phyloP scores from a whole-genome alignment of 1,284 basidiomycete genomes.

The Boletellus deceptivus region DNA sequence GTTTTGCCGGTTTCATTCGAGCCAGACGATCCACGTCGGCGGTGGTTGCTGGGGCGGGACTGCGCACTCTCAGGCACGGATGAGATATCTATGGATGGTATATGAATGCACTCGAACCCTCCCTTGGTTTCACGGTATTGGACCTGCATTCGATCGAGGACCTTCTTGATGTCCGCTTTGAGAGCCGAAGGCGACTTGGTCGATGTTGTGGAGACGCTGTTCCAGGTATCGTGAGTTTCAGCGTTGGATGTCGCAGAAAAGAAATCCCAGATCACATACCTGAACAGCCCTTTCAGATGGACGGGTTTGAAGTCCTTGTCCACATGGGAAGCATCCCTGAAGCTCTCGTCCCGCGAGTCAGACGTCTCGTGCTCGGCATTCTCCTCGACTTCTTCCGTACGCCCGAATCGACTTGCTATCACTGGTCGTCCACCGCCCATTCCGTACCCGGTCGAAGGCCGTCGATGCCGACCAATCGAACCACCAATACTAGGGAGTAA shows the following conservation, averaged over 20 bases:
- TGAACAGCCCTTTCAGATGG: constrained; percentile 87
- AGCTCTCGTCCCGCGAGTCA: constrained; percentile 34
- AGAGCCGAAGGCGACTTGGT: constrained; percentile 83
- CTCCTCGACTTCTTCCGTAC: constrained; percentile 48
- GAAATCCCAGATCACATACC: constrained; percentile 44
- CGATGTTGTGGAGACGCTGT: constrained; percentile 90
- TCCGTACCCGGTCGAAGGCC: constrained; percentile 64
- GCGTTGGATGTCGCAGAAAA: neutral
- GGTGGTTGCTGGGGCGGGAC: constrained; percentile 38
- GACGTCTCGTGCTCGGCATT: constrained; percentile 41
- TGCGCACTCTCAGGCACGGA: constrained; percentile 52
- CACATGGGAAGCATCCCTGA: constrained; percentile 37
- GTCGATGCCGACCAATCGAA: constrained; percentile 60
- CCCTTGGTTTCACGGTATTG: constrained; percentile 88
- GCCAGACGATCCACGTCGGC: constrained; percentile 48
- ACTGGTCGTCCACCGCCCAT: constrained; percentile 37
- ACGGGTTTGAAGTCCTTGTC: constrained; percentile 84
- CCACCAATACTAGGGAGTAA: constrained; percentile 50
- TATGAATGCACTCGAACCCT: constrained; percentile 95
- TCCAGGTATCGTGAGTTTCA: constrained; percentile 4
- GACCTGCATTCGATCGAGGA: constrained; percentile 92
- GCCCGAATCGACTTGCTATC: constrained; percentile 49
- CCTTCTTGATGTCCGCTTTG: constrained; percentile 81
- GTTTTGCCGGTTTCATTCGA: constrained; percentile 51
- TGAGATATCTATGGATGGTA: constrained; percentile 88